Conservation (phyloP, 192 early-diverging fungal genomes). For the Coemansia asiatica region DNA sequence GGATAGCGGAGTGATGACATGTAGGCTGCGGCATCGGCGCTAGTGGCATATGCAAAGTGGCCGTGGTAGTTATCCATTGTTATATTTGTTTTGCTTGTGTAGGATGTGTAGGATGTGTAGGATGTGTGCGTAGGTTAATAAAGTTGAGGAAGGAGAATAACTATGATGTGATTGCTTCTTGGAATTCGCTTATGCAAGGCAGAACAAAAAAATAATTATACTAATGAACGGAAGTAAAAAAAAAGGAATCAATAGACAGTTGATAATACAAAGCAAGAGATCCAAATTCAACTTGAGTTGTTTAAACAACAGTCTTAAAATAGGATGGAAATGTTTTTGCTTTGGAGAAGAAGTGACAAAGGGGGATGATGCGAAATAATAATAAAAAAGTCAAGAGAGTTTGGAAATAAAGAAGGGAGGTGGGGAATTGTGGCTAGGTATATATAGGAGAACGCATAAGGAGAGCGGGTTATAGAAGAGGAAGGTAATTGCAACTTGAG, state of each 20-base stretch:
- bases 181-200: constrained; percentile 1
- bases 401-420: not conserved
- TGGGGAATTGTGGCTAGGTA: not conserved
- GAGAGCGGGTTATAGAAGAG: not conserved
- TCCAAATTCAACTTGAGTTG: not conserved
- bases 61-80: constrained; percentile 49
- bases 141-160: not conserved
- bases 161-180: too few species aligned
- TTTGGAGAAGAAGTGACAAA: not conserved
- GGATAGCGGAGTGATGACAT: constrained; percentile 37
- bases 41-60: constrained; percentile 50
- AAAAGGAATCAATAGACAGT: not conserved
- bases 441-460: not conserved
- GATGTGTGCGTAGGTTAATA: not conserved
- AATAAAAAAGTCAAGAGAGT: too few species aligned
- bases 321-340: too few species aligned
- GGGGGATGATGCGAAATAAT: too few species aligned
- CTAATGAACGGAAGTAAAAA: not conserved
- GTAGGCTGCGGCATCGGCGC: constrained; percentile 32
- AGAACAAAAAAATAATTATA: not conserved
- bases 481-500: too few species aligned
- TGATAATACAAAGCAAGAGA: not conserved
- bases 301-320: not conserved
- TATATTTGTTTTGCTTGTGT: not conserved
- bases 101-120: not conserved